Evolutionary conservation across 2,329 filamentous ascomycete species (phyloP), one percentile per base, ranked within the genome.

Genomic region (Ceratocystis huliohia): DNA sequence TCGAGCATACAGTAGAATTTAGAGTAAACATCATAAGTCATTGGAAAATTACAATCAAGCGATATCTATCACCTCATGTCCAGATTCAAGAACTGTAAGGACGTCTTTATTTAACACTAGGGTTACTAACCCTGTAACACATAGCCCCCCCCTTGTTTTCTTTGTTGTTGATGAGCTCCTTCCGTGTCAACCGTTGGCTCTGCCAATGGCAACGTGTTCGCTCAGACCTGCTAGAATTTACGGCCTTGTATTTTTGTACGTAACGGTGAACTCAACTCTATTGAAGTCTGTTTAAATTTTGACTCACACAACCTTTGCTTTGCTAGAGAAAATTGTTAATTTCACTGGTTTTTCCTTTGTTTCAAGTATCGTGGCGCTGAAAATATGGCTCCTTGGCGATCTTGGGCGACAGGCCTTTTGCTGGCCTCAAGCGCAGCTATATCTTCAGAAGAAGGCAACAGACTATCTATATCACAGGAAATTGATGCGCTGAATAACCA

Each of bases 401-500:
- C 62, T 63, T 66, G 67, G 64, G 57, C 61, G 10, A 53, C 50
- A 44, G 33, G 66, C 57, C 44, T 68, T 53, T 64, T 68, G 64
- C 61, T 68, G 64, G 61, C 64, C 61, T 64, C 64, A 17, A 66
- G 50, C 33, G 45, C 64, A 15, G 37, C 61, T 25, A 33, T 66
- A 20, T 61, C 61, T 30, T 30, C 50, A 41, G 56, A 63, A 20
- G 44, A 57, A 17, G 33, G 44, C 10, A 37, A 50, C 22, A n/a
- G 5, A 20, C 22, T 25, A 17, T 59, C 62, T 8, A 25, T 64
- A 10, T 66, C 67, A 6, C 50, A 41, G 46, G 64, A 68, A 50
- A 68, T 68, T 50, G 64, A 68, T 61, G 67, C 67, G 5, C 62
- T 79, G 69, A 84, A 84, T 73, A 96, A 97, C 75, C 83, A 95